Evolutionary conservation across 192 early-diverging fungal genomes (phyloP).

Genomic region (Rhizoclosmatium globosum): DNA sequence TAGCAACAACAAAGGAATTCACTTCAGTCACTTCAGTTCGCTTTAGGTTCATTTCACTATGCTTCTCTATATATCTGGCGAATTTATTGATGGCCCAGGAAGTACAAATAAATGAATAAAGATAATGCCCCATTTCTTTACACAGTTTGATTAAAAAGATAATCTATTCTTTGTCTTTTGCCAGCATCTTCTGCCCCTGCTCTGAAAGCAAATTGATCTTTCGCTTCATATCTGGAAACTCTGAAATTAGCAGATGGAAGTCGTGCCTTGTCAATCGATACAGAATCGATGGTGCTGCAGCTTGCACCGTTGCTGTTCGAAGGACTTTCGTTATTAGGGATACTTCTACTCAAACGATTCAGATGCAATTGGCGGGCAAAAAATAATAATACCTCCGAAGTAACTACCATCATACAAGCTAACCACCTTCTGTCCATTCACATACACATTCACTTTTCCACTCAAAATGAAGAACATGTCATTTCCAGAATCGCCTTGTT

Average conservation of each 20-base stretch:
- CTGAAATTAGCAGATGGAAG: not conserved
- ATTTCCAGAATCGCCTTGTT: constrained; percentile 48
- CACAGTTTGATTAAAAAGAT: too few species aligned
- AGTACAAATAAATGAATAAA: too few species aligned
- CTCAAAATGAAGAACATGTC: constrained; percentile 61
- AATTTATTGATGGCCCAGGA: too few species aligned
- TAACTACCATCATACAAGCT: constrained; percentile 29
- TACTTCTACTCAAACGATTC: not conserved
- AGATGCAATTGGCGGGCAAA: not conserved
- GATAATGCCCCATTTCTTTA: too few species aligned
- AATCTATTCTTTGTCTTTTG: not conserved
- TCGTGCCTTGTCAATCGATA: constrained; percentile 10
- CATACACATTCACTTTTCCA: constrained; percentile 50
- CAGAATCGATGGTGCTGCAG: not conserved
- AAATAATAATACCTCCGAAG: constrained; percentile 1
- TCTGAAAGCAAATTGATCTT: not conserved
- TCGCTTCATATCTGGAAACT: constrained; percentile 11
- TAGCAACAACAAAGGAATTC: too few species aligned
- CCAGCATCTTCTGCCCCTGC: not conserved
- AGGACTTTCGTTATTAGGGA: constrained; percentile 1
- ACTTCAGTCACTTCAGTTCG: too few species aligned
- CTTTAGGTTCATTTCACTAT: too few species aligned
- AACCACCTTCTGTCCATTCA: constrained; percentile 43
- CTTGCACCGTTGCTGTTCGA: constrained; percentile 18
- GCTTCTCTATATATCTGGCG: too few species aligned